Base-by-base conservation (phyloP, 345 rosid genomes). In the Trapa incisa region DNA sequence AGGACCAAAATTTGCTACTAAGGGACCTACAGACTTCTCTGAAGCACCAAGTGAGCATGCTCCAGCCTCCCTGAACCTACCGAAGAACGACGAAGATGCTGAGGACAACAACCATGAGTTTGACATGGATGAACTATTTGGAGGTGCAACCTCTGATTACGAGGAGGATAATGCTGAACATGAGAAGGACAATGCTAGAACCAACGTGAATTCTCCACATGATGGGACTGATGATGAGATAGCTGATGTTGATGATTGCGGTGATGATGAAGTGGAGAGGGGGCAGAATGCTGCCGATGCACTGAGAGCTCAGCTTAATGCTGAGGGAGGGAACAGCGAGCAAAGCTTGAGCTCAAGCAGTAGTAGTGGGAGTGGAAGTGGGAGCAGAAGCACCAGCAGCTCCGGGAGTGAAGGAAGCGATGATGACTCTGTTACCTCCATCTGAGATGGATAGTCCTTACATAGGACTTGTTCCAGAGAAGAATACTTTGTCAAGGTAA, bases 241-340 rank as follows among this genome's bases (percentile, higher is more conserved):
- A 67, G 96, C 98, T 52, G 96, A 91, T 68, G 96, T 92, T 61
- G 98, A 92, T 41, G 88, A 79, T 72, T 73, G 84, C 32, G 91
- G 84, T 0, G 92, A 91, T 47, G 92, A 91, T 50, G 92, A 88
- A 71, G 96, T 70, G 42, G 79, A 79, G 32, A 83, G 68, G 73
- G 93, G 96, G 33, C 85, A 81, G 1, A 92, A 87, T 76, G 96
- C 96, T 14, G 96, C 98, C n/a, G 96, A 92, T 81, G 94, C 94
- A 32, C 90, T 89, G 4, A 80, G 87, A 81, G 94, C 94, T 12
- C 96, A 89, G 82, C 90, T 87, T 69, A 85, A 86, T 78, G 84
- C 80, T 7, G 82, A 77, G 39, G 84, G 62, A 33, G 47, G 61
- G 32, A 52, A 74, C 65, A 78, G 76, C 13, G 39, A 69, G 65